Evolutionary conservation across 192 early-diverging fungal species (phyloP).

Genomic region (Piromyces finnis): DNA sequence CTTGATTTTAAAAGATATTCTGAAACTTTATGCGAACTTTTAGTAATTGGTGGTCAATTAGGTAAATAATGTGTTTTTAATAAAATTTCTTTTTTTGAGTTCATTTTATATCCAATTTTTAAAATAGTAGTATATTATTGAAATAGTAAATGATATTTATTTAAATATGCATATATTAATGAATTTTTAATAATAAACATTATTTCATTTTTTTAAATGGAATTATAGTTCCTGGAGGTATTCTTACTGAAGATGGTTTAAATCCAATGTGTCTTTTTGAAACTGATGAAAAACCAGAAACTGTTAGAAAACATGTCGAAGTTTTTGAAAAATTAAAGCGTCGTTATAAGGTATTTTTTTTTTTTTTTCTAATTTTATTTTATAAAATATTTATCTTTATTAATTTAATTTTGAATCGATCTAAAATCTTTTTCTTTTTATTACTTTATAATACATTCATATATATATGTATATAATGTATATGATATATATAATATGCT

Average conservation of each 20-base stretch:
- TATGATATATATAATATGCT: too few species aligned
- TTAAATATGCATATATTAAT: too few species aligned
- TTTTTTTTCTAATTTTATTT: background rate
- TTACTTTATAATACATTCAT: background rate
- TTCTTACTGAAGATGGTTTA: slow-evolving; percentile 56
- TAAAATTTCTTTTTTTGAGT: background rate
- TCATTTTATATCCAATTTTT: too few species aligned
- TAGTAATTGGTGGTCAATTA: slow-evolving; percentile 61
- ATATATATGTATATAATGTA: too few species aligned
- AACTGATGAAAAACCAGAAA: slow-evolving; percentile 43
- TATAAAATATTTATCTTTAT: too few species aligned
- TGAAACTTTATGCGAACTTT: slow-evolving; percentile 82
- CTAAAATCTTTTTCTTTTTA: background rate
- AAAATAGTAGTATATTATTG: too few species aligned
- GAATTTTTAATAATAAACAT: too few species aligned
- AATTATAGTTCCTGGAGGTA: slow-evolving; percentile 49
- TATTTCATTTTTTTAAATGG: too few species aligned
- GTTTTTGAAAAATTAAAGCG: slow-evolving; percentile 38
- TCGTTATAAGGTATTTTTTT: background rate
- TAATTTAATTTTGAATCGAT: too few species aligned
- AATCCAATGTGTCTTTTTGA: slow-evolving; percentile 70
- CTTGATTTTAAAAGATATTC: slow-evolving; percentile 92
- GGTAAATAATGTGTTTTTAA: slow-evolving; percentile 45
- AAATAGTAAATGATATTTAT: too few species aligned
- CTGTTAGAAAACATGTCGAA: slow-evolving; percentile 56